Percentiles rank a stretch among this genome's conserved stretches.
Conservation (phyloP, 176 grass and related monocot species). For the Themeda triandra region DNA sequence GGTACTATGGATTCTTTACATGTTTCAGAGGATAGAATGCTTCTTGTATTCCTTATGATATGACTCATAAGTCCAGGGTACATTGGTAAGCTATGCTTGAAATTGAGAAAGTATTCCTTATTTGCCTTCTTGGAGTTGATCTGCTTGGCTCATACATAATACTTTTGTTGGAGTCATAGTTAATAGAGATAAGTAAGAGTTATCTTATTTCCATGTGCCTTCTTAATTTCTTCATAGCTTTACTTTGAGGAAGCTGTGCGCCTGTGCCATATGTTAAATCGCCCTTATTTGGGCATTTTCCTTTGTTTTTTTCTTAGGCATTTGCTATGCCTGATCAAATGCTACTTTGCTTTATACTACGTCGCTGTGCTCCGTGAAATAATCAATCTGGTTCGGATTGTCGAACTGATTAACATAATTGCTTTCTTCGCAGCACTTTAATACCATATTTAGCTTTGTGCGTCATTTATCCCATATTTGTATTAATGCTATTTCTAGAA, state of each 20-base stretch:
- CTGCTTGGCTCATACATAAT: not conserved
- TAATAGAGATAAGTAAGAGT: not conserved
- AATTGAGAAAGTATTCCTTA: not conserved
- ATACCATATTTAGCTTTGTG: not conserved
- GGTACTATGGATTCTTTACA: not conserved
- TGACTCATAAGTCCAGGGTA: not conserved
- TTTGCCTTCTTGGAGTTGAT: not conserved
- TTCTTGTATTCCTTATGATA: not conserved
- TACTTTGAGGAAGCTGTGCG: not conserved
- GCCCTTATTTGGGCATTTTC: not conserved
- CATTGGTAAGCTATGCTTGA: not conserved
- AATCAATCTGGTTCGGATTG: not conserved
- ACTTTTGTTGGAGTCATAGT: not conserved
- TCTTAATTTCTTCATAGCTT: not conserved
- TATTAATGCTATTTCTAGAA: slow-evolving; percentile 13
- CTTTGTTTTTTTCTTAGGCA: not conserved
- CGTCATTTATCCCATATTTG: not conserved
- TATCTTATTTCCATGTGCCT: not conserved
- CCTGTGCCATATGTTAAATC: not conserved
- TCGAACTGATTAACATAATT: not conserved
- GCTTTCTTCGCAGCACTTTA: not conserved
- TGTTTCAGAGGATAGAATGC: not conserved
- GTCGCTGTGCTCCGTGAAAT: not conserved
- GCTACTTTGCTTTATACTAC: not conserved
- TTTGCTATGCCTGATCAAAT: not conserved